Evolutionary conservation across 1,139 yeast genomes (phyloP), one percentile per base, ranked within the genome.

Genomic region (Yamadazyma friedrichii): DNA sequence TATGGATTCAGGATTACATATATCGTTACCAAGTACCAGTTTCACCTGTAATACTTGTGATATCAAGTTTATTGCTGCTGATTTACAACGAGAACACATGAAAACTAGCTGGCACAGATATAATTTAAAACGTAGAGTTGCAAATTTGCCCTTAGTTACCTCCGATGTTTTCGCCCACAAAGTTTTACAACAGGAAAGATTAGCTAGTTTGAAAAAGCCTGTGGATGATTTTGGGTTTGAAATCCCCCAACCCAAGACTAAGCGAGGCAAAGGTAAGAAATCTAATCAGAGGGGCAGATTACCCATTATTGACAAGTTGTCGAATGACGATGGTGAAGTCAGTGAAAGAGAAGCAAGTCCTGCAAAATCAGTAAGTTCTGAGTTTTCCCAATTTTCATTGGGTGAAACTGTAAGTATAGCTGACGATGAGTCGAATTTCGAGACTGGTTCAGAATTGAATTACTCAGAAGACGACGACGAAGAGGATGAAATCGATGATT

Each of bases 71-170:
- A 79, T 83, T 13, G 72, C 83, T 13, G 84, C 95, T 5, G 89
- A 84, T 43, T 74, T 80, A 48, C 98, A 93, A 66, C 74, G 98
- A 53, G 72, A 76, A 42, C 98, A 93, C 57, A 93, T 93, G 98
- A 88, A 88, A 59, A 83, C 96, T 1, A 97, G 91, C 47, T 91
- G 97, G 97, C 97, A 89, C 57, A 75, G 95, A 50, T 93, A 88
- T 61, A 91, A 93, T 58, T 74, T 93, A 58, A 93, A 93, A 64
- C 77, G 98, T 62, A 75, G 96, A 55, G 96, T 93, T 31, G 96
- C 96, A 2, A 78, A 80, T 36, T 67, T 93, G 49, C 84, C 91
- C 2, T 83, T 96, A 3, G 84, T 93, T 37, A 68, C 83, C 15
- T 84, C 96, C 1, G 89, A 87, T 44, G 71, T 82, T 9, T 88